Conservation (phyloP, 108 stramenopile genomes). For the Epipyxis sp. region DNA sequence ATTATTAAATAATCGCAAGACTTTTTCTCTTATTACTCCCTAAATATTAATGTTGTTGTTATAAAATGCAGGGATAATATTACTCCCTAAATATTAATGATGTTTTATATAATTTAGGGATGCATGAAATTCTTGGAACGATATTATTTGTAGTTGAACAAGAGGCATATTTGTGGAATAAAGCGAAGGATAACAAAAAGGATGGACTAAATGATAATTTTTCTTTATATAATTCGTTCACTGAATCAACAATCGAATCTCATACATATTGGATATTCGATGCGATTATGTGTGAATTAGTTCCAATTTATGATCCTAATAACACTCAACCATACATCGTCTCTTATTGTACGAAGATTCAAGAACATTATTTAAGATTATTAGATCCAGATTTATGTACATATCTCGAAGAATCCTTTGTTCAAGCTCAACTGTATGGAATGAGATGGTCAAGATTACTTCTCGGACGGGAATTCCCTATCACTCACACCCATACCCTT, state of each 20-base stretch:
- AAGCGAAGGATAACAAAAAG: slow-evolving; percentile 2
- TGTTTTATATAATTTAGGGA: no score
- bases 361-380: slow-evolving; percentile 38
- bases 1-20: no score
- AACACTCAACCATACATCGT: background rate
- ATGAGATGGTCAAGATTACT: slow-evolving; percentile 51
- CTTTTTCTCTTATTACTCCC: no score
- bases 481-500: background rate
- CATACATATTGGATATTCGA: slow-evolving; percentile 33
- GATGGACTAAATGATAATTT: background rate
- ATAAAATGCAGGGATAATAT: no score
- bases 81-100: no score
- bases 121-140: slow-evolving; percentile 55
- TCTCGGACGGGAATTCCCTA: slow-evolving; percentile 48
- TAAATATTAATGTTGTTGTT: no score
- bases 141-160: slow-evolving; percentile 38
- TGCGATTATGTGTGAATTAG: slow-evolving; percentile 25
- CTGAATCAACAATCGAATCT: slow-evolving; percentile 41
- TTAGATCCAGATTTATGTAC: slow-evolving; percentile 42
- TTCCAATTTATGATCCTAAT: slow-evolving; percentile 4
- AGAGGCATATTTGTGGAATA: slow-evolving; percentile 27
- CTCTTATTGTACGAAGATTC: slow-evolving; percentile 29
- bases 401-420: slow-evolving; percentile 37
- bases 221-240: background rate
- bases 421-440: slow-evolving; percentile 57